Evolutionary conservation across 306 rosid species (phyloP).

Genomic region (Astragalus membranaceus): DNA sequence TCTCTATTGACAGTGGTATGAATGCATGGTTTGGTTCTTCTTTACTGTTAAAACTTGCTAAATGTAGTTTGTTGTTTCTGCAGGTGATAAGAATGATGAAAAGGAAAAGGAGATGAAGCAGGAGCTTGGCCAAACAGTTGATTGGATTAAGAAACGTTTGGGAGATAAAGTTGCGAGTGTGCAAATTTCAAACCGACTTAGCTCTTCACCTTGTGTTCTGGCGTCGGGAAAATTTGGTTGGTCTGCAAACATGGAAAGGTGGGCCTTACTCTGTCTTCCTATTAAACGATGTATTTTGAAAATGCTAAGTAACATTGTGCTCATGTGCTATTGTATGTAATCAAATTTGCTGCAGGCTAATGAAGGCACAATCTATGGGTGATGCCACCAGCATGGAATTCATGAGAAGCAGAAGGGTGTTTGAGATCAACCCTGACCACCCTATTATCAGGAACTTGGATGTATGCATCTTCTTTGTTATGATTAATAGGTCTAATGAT

Average conservation of each 20-base stretch:
- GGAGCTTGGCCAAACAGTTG: constrained; percentile 82
- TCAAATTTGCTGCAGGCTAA: constrained; percentile 47
- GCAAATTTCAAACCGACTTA: constrained; percentile 82
- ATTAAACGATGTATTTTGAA: background rate
- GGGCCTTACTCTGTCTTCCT: constrained; percentile 3
- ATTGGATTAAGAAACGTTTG: constrained; percentile 88
- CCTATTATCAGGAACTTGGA: constrained; percentile 73
- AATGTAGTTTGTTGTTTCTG: constrained; percentile 13
- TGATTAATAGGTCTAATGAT: background rate
- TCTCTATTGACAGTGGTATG: background rate
- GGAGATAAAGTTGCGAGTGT: constrained; percentile 93
- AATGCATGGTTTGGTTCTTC: constrained; percentile 11
- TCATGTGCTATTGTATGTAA: background rate
- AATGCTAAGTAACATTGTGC: background rate
- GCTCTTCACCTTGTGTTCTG: constrained; percentile 93
- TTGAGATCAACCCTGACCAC: constrained; percentile 90
- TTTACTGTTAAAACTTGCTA: background rate
- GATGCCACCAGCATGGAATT: constrained; percentile 80
- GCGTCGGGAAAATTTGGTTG: constrained; percentile 97
- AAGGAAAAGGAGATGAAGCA: constrained; percentile 81
- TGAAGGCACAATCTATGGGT: constrained; percentile 91
- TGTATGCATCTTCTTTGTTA: constrained; percentile 37
- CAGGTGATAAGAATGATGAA: constrained; percentile 93
- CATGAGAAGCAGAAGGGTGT: constrained; percentile 97
- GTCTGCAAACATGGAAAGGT: constrained; percentile 99